Conservation (phyloP, 495 filamentous ascomycete species). For the Penicillium psychrofluorescens region DNA sequence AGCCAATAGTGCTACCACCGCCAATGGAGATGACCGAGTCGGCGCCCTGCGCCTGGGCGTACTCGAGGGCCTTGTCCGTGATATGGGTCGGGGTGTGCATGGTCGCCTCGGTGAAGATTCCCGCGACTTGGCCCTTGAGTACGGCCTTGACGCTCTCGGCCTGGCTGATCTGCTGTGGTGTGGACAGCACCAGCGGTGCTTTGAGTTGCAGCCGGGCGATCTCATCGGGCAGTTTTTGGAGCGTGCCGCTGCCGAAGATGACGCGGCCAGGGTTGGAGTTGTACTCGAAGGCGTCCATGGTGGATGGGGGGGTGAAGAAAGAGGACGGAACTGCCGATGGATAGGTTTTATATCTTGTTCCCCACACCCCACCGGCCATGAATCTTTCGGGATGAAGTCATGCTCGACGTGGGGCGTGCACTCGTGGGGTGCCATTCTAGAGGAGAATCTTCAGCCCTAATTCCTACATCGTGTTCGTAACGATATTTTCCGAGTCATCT, state of each 20-base stretch:
- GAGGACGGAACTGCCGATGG: too few relatives aligned
- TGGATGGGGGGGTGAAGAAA: too few relatives aligned
- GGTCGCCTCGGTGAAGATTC: slow-evolving; percentile 54
- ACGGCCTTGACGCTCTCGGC: slow-evolving; percentile 42
- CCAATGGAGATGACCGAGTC: slow-evolving; percentile 56
- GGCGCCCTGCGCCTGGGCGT: slow-evolving; percentile 38
- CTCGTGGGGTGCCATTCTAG: too few relatives aligned
- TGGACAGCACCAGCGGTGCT: slow-evolving; percentile 52
- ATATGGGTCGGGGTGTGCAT: slow-evolving; percentile 63
- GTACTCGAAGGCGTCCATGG: slow-evolving; percentile 56
- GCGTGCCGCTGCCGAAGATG: slow-evolving; percentile 55
- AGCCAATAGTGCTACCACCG: slow-evolving; percentile 58
- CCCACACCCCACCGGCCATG: background rate
- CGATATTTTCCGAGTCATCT: too few relatives aligned
- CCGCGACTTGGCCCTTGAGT: slow-evolving; percentile 44
- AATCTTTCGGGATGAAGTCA: too few relatives aligned
- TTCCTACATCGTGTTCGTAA: too few relatives aligned
- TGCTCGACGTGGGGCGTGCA: too few relatives aligned
- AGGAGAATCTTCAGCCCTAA: too few relatives aligned
- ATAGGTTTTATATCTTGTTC: background rate
- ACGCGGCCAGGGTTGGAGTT: slow-evolving; percentile 51
- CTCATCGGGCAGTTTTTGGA: slow-evolving; percentile 54
- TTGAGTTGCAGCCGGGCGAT: slow-evolving; percentile 46
- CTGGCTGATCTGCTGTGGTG: slow-evolving; percentile 47
- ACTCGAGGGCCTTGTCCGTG: slow-evolving; percentile 53